These are phyloP conservation scores for Tetrapisispora pingtungensis DNA, from an alignment of 805 yeast species.

Conservation along the genomic window DNA sequence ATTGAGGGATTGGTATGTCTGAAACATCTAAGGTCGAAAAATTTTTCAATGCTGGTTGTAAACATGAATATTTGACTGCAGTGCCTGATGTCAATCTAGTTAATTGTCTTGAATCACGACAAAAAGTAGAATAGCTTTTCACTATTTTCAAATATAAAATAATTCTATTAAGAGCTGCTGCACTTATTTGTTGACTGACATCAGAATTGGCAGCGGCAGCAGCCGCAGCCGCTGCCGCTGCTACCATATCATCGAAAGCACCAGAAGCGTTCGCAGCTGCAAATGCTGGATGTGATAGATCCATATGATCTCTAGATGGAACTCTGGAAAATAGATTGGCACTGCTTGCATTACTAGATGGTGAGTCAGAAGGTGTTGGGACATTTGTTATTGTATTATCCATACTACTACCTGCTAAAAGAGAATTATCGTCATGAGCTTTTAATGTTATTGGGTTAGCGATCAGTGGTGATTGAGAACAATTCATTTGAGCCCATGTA, in stretches of 20 bases:
- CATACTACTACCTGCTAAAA: slow-evolving; percentile 1
- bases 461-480: background rate
- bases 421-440: slow-evolving; percentile 2
- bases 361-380: slow-evolving; percentile 3
- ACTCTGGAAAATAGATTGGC: slow-evolving; percentile 1
- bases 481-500: slow-evolving; percentile 13
- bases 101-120: slow-evolving; percentile 39
- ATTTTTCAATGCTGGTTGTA: slow-evolving; percentile 32
- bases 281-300: slow-evolving; percentile 29
- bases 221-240: slow-evolving; percentile 10
- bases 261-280: slow-evolving; percentile 32
- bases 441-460: background rate
- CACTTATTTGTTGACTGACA: background rate
- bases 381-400: background rate
- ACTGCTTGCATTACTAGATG: background rate
- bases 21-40: slow-evolving; percentile 31
- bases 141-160: slow-evolving; percentile 46
- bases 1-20: slow-evolving; percentile 35
- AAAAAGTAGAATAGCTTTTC: slow-evolving; percentile 39
- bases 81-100: slow-evolving; percentile 38
- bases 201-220: slow-evolving; percentile 7
- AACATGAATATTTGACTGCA: slow-evolving; percentile 34
- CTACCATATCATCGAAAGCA: slow-evolving; percentile 28
- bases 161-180: slow-evolving; percentile 34
- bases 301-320: slow-evolving; percentile 16